Base-by-base conservation (phyloP, 768 basidiomycete species). In the Roridomyces roridus region DNA sequence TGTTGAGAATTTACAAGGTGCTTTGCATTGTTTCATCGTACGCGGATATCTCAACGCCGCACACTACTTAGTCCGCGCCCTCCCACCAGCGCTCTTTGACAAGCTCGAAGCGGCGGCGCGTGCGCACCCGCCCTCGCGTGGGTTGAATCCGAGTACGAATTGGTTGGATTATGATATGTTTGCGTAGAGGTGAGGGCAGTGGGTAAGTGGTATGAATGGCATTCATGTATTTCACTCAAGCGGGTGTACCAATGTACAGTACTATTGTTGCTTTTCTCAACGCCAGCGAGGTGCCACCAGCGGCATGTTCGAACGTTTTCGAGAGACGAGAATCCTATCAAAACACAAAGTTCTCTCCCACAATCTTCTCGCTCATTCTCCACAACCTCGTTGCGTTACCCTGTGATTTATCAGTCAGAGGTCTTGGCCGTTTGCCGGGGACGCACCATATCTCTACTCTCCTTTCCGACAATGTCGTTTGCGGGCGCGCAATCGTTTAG, bases 1-100 rank as follows among this genome's bases (percentile, higher is more conserved):
- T 29, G 74, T 79, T 52, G 88, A 90, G 68, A 93, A 94, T 75
- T 72, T 86, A 37, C 75, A 85, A n/a, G 72, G 88, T 84, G 60
- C 56, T 75, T 62, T 11, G 4, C 11, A 36, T 41, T 46, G 3
- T 36, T 36, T 20, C 24, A 28, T 11, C 17, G 3, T 34, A n/a
- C 28, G n/a, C n/a, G n/a, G n/a, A 34, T 41, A 23, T 18, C 47
- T 29, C 43, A 55, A 26, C 8, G 5, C 24, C 10, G 5, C 17
- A 49, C 21, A 67, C 10, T 26, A 17, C 42, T 74, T 74, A 73
- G 77, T 18, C 72, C 78, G 17, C 51, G 65, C n/a, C 20, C 17
- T 74, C 73, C 12, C 68, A 75, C 28, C 75, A 10, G 7, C 31
- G 12, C 46, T 31, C 6, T 15, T 82, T 63, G 69, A 75, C 21